Evolutionary conservation across 1,139 yeast species (phyloP), one percentile per base, ranked within the genome.

Genomic region (Protomyces gravidus): DNA sequence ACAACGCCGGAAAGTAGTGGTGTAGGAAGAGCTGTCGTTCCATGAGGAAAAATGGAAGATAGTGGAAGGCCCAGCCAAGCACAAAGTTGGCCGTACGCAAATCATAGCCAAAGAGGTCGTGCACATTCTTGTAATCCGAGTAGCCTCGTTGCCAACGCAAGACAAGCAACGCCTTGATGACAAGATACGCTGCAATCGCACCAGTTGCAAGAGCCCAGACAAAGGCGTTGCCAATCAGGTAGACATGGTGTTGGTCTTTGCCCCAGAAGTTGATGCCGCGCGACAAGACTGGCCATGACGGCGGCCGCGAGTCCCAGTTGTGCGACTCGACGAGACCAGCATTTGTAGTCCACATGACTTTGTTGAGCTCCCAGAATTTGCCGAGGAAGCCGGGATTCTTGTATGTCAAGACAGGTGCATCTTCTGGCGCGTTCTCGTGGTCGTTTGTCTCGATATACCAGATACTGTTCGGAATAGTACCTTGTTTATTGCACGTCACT

Each of bases 251-350:
- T 70, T 85, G 78, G 63, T 86, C 83, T 68, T 79, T 78, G 65
- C 80, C 84, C 97, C 97, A 92, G 76, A 92, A 94, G 74, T 89
- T 89, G 73, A 94, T 92, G 71, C 98, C 98, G 73, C 97, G 85
- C 64, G 79, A 73, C 69, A 94, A 78, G 45, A 86, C 73, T 62
- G 97, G 96, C 99, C 99, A 94, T 42, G 89, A 80, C 61, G 76
- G 77, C 59, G 99, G 98, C 60, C 82, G 76, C 11, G 96, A 88
- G 75, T 90, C 96, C 83, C 86, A 92, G 66, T 79, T 76, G 72
- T 94, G 98, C 65, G 89, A 82, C 42, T 84, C 86, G 50, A 92
- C 88, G 68, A 92, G 79, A 26, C 90, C 94, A 66, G 80, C 82
- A 76, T 92, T 92, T 68, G 89, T 83, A 62, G 78, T 78, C 97